Conservation (phyloP, 2,329 filamentous ascomycete genomes). For the Trichoderma polysporum region DNA sequence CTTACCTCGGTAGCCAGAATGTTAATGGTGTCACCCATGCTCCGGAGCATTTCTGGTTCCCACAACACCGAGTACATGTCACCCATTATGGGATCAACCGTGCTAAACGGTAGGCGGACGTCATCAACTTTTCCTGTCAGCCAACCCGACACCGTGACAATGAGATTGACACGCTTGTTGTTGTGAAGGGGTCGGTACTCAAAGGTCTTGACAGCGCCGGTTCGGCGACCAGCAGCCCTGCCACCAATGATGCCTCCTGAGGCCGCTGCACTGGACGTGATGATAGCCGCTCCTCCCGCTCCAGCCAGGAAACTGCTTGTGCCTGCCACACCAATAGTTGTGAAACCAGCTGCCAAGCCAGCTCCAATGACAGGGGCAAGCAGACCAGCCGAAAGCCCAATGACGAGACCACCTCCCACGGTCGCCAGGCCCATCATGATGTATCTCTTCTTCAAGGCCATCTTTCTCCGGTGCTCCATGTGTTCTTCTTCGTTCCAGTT, state of each 20-base stretch:
- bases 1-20: constrained; percentile 93
- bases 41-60: constrained; percentile 97
- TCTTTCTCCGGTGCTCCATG: constrained; percentile 80
- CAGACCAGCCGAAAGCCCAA: constrained; percentile 88
- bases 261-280: constrained; percentile 83
- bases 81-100: constrained; percentile 95
- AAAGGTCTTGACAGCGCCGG: constrained; percentile 90
- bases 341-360: constrained; percentile 90
- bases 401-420: constrained; percentile 90
- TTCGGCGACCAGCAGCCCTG: constrained; percentile 81
- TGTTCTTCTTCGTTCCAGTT: constrained; percentile 98
- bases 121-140: constrained; percentile 98
- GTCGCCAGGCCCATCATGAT: constrained; percentile 97
- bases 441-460: constrained; percentile 77
- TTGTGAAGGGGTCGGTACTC: constrained; percentile 97
- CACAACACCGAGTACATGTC: constrained; percentile 96
- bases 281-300: constrained; percentile 87
- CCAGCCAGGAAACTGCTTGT: constrained; percentile 88
- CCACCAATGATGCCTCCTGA: constrained; percentile 85
- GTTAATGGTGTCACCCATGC: constrained; percentile 98
- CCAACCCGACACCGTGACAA: constrained; percentile 94
- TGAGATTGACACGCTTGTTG: constrained; percentile 94
- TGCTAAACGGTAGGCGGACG: constrained; percentile 91
- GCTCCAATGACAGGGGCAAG: constrained; percentile 92
- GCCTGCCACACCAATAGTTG: constrained; percentile 87